These are phyloP conservation scores for Camillea tinctor DNA, from an alignment of 2,329 filamentous ascomycete species.

Conservation along the genomic window DNA sequence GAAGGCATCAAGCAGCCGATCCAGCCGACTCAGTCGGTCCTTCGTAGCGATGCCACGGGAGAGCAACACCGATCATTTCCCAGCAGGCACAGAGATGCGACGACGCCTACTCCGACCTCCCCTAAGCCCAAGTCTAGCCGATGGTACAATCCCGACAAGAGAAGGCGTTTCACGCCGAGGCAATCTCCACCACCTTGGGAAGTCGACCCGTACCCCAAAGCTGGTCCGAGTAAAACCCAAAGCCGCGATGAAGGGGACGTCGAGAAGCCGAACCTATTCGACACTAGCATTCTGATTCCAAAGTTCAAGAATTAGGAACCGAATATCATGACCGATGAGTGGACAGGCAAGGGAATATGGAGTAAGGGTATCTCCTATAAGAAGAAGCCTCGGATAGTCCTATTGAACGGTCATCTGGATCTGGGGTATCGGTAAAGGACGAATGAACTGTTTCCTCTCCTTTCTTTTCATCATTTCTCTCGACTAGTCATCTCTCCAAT, in stretches of 20 bases:
- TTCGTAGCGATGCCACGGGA: too few species aligned
- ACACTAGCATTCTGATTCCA: background rate
- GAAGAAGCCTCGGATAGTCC: background rate
- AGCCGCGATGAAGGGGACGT: background rate
- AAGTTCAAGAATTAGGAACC: background rate
- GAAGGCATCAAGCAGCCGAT: background rate
- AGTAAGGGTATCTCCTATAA: background rate
- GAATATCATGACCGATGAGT: background rate
- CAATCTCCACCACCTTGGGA: background rate
- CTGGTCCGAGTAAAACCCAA: too few species aligned
- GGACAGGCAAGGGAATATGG: background rate
- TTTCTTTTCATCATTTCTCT: background rate
- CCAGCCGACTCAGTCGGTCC: too few species aligned
- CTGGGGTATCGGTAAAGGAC: background rate
- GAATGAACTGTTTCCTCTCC: background rate
- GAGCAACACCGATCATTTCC: too few species aligned
- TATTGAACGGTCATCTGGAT: background rate
- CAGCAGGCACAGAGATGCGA: too few species aligned
- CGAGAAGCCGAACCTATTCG: background rate
- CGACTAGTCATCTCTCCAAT: too few species aligned
- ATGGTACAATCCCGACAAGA: too few species aligned
- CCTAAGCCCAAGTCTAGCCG: too few species aligned
- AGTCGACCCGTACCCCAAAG: too few species aligned
- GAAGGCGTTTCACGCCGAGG: too few species aligned
- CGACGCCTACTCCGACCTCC: too few species aligned